Percentiles rank a stretch among this genome's conserved stretches.
Evolutionary conservation across 75 land plant species (phyloP).

Genomic region (Pinus tabuliformis): DNA sequence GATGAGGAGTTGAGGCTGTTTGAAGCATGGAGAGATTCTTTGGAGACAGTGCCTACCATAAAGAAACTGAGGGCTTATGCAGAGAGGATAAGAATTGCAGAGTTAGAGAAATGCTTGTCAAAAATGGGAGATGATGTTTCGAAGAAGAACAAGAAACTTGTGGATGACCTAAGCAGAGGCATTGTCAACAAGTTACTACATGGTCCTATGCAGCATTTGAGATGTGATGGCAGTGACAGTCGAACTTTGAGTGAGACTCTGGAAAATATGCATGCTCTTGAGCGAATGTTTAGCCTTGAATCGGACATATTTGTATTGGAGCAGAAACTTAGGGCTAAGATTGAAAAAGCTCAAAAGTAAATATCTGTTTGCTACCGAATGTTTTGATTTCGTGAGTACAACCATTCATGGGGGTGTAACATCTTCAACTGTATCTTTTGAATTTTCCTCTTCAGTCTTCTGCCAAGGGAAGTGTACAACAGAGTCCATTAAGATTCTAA

Average conservation of each 20-base stretch:
- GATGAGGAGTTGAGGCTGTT: slow-evolving; percentile 68
- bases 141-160: slow-evolving; percentile 55
- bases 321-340: slow-evolving; percentile 66
- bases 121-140: slow-evolving; percentile 76
- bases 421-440: too few relatives aligned
- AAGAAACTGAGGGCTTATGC: slow-evolving; percentile 84
- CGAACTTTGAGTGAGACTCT: slow-evolving; percentile 76
- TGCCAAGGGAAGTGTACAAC: too few relatives aligned
- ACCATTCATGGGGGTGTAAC: too few relatives aligned
- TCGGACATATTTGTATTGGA: slow-evolving; percentile 64
- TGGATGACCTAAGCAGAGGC: slow-evolving; percentile 81
- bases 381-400: too few relatives aligned
- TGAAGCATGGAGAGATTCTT: slow-evolving; percentile 88
- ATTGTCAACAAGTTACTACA: slow-evolving; percentile 88
- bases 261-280: slow-evolving; percentile 90
- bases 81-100: slow-evolving; percentile 63
- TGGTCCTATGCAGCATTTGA: slow-evolving; percentile 88
- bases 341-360: slow-evolving; percentile 26
- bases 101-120: slow-evolving; percentile 73
- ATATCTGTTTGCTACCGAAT: too few relatives aligned
- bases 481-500: too few relatives aligned
- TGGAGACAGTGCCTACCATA: slow-evolving; percentile 88
- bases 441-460: too few relatives aligned
- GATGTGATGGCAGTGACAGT: slow-evolving; percentile 81
- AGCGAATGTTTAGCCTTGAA: slow-evolving; percentile 82